Conservation (phyloP, 1,284 basidiomycete genomes). For the Trametes pubescens region DNA sequence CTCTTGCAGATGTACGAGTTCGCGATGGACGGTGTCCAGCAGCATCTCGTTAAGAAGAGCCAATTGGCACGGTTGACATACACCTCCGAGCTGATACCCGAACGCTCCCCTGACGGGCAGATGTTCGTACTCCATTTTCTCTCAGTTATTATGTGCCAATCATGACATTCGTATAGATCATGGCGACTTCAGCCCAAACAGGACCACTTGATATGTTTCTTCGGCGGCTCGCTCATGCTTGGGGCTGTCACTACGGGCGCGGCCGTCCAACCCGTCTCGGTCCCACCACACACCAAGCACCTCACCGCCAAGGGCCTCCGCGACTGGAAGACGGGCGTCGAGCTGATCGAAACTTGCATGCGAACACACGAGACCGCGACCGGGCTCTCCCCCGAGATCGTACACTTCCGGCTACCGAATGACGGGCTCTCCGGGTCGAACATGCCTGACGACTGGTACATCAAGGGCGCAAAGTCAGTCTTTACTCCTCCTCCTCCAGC, state of each 20-base stretch:
- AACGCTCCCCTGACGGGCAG: constrained; percentile 52
- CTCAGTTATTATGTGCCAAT: neutral
- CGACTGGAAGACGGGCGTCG: constrained; percentile 86
- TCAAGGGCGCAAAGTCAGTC: constrained; percentile 75
- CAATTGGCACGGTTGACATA: constrained; percentile 70
- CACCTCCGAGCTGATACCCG: constrained; percentile 83
- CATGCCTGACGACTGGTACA: constrained; percentile 82
- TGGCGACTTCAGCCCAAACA: constrained; percentile 88
- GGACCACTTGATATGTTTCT: constrained; percentile 96
- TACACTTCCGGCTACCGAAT: constrained; percentile 70
- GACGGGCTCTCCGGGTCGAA: constrained; percentile 55
- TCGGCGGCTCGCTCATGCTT: constrained; percentile 91
- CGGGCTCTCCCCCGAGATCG: constrained; percentile 88
- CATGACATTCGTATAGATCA: constrained; percentile 48
- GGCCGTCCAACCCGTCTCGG: constrained; percentile 54
- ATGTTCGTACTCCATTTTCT: constrained; percentile 51
- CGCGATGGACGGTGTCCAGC: constrained; percentile 84
- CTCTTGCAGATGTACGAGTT: constrained; percentile 81
- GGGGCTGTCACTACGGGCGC: constrained; percentile 82
- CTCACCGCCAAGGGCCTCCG: constrained; percentile 65
- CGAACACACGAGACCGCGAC: constrained; percentile 88
- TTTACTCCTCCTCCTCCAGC: neutral
- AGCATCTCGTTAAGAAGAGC: constrained; percentile 75
- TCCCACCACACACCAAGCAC: constrained; percentile 67
- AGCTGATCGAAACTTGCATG: constrained; percentile 89